These are phyloP conservation scores for Chenopodium formosanum DNA, from an alignment of 148 eudicot species.

Conservation along the genomic window DNA sequence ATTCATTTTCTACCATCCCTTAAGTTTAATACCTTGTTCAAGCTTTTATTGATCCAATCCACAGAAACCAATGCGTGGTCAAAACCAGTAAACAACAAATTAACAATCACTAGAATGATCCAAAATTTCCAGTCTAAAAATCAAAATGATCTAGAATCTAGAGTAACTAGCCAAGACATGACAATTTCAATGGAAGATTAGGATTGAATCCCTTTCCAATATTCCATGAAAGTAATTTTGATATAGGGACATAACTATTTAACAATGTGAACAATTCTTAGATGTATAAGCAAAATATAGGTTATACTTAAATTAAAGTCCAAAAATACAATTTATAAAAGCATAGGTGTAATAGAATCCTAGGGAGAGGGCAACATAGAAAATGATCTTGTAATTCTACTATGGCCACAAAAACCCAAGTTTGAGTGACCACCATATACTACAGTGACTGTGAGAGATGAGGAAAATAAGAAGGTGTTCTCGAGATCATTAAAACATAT, in stretches of 20 bases:
- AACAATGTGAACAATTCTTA: not conserved
- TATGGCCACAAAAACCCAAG: not conserved
- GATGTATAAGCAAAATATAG: not conserved
- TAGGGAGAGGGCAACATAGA: too few relatives aligned
- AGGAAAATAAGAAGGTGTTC: constrained; percentile 3
- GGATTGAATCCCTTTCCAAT: not conserved
- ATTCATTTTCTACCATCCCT: not conserved
- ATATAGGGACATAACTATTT: too few relatives aligned
- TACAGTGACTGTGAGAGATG: not conserved
- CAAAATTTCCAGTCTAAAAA: too few relatives aligned
- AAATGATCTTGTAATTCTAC: not conserved
- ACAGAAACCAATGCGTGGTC: not conserved
- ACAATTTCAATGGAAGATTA: not conserved
- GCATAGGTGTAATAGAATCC: not conserved
- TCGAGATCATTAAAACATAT: not conserved
- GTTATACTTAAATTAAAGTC: not conserved
- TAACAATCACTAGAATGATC: not conserved
- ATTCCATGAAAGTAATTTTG: too few relatives aligned
- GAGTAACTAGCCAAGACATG: not conserved
- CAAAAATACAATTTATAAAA: not conserved
- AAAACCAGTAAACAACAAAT: not conserved
- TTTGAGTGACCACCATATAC: not conserved
- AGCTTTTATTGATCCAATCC: not conserved
- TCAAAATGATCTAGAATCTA: not conserved
- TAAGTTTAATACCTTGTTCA: not conserved